phyloP scores from a whole-genome alignment of 73 alveolate species.

The Paramecium bursaria region DNA sequence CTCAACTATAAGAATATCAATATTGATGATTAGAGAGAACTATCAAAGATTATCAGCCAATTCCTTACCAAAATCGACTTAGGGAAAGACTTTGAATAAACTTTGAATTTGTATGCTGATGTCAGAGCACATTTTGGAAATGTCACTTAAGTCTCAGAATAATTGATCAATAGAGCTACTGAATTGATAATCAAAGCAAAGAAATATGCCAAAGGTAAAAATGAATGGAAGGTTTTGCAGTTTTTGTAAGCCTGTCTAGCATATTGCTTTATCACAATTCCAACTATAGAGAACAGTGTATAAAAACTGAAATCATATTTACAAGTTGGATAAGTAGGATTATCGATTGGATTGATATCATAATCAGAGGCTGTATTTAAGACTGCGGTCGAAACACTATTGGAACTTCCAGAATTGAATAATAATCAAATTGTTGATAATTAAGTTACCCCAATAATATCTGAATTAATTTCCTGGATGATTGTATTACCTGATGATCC shows the following conservation, averaged over 20 bases:
- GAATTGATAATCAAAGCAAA: constrained; percentile 87
- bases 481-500: constrained; percentile 68
- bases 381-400: constrained; percentile 48
- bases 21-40: constrained; percentile 70
- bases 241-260: constrained; percentile 95
- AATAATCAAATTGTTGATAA: constrained; percentile 53
- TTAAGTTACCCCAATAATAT: neutral
- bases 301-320: constrained; percentile 30
- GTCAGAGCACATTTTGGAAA: constrained; percentile 92
- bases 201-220: constrained; percentile 86
- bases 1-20: constrained; percentile 40
- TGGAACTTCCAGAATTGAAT: constrained; percentile 55
- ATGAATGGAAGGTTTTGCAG: constrained; percentile 83
- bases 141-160: constrained; percentile 87
- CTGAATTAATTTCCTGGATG: constrained; percentile 52
- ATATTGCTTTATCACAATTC: constrained; percentile 91
- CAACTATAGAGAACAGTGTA: constrained; percentile 78
- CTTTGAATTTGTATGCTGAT: constrained; percentile 90
- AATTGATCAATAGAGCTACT: constrained; percentile 79
- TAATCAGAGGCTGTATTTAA: constrained; percentile 59
- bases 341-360: constrained; percentile 55
- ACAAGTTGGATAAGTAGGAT: constrained; percentile 21
- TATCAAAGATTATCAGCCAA: constrained; percentile 75
- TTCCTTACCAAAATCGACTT: constrained; percentile 90
- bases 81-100: constrained; percentile 92